Evolutionary conservation across 306 rosid species (phyloP), one percentile per base, ranked within the genome.

Genomic region (Herpetospermum pedunculosum): DNA sequence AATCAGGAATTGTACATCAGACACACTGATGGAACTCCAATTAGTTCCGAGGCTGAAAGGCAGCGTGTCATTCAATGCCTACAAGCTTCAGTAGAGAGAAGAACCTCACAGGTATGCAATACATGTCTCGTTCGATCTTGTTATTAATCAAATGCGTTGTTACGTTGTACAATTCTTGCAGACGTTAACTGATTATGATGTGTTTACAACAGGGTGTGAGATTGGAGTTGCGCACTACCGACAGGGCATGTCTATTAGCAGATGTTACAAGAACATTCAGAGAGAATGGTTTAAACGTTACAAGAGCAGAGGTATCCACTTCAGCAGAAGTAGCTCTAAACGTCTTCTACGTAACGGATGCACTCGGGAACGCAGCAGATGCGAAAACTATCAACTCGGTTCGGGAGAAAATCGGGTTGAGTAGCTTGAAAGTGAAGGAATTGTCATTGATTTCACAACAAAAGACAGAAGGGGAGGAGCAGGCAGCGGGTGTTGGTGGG

Each of bases 21-120:
- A 63, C 99, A 94, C 76, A 82, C 78, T n/a, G 99, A 94, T 83
- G 99, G 99, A 71, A 86, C 95, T 2, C 99, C 97, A 46, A 94
- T 94, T 69, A 91, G 96, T 79, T 94, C 99, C 54, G 97, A 89
- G 65, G 88, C 99, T 1, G 99, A 94, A 74, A 79, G 89, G 30
- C 97, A 89, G 47, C 91, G 97, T 0, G 97, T 94, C 13, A 94
- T 91, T 65, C 96, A 81, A 69, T 94, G 99, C 81, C 71, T 94
- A 77, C 81, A 85, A 81, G 97, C 99, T 53, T 84, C 99, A 0
- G 82, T 94, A 46, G 83, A 91, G 77, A 89, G 99, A 82, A 84
- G 97, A 70, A 86, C 92, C 23, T 89, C 90, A 59, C 91, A 85
- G 97, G 98, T 91, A n/a, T n/a, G n/a, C n/a, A n/a, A n/a, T n/a